phyloP scores from a whole-genome alignment of 768 basidiomycete species.

The Cantharellus anzutake region DNA sequence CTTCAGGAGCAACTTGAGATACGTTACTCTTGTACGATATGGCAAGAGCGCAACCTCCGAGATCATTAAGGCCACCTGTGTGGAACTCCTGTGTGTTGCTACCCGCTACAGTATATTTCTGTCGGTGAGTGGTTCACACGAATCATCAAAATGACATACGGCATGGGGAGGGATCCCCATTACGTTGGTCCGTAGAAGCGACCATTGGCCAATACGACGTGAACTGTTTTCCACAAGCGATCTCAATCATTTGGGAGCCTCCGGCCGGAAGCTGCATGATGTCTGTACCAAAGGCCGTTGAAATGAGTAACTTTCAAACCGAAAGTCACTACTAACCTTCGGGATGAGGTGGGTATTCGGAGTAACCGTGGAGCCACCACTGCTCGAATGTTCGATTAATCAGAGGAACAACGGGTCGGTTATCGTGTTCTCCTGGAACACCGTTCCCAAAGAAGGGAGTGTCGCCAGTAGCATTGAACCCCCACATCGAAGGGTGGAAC shows the following conservation, averaged over 20 bases:
- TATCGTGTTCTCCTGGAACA: conserved; percentile 24
- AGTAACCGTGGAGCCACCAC: conserved; percentile 42
- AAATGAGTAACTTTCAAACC: conserved; percentile 45
- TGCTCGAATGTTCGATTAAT: conserved; percentile 22
- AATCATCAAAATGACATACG: neutral
- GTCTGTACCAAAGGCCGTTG: conserved; percentile 34
- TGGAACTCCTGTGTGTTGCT: conserved; percentile 24
- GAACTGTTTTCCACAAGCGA: conserved; percentile 39
- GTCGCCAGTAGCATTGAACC: conserved; percentile 42
- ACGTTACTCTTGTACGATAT: conserved; percentile 60
- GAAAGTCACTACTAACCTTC: conserved; percentile 10
- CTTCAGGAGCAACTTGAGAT: conserved; percentile 35
- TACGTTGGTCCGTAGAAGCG: conserved; percentile 33
- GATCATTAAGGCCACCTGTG: conserved; percentile 32
- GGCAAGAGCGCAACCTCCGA: conserved; percentile 46
- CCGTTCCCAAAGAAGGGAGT: conserved; percentile 17
- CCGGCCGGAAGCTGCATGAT: conserved; percentile 44
- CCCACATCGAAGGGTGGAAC: conserved; percentile 41
- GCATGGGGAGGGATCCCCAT: neutral
- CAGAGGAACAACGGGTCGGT: conserved; percentile 34
- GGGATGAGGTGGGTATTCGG: conserved; percentile 33
- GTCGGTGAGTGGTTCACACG: neutral
- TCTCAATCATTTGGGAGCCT: conserved; percentile 25
- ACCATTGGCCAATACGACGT: conserved; percentile 30
- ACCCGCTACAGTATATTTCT: neutral